Evolutionary conservation across 768 basidiomycete species (phyloP).

Genomic region (Hericium rajendrae): DNA sequence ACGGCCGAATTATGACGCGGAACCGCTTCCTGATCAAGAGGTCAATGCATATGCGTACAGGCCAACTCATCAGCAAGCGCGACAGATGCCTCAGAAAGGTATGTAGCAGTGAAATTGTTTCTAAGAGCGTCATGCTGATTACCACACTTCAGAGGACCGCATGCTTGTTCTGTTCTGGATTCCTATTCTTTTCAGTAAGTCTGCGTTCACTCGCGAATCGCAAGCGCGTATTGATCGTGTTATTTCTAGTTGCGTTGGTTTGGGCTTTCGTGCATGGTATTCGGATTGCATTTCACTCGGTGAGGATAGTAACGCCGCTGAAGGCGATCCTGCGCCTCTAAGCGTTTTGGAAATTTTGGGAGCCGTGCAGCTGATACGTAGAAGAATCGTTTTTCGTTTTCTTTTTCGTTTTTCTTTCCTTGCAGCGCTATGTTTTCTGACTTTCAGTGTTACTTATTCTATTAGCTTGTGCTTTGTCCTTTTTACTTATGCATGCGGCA

Average conservation of each 20-base stretch:
- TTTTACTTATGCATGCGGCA: not conserved
- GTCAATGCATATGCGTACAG: constrained; percentile 60
- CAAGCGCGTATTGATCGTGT: not conserved
- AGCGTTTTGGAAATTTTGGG: not conserved
- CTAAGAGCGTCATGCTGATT: not conserved
- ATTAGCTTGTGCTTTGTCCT: not conserved
- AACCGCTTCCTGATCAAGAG: constrained; percentile 52
- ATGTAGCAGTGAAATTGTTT: constrained; percentile 19
- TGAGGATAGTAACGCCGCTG: constrained; percentile 10
- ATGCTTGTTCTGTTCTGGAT: constrained; percentile 86
- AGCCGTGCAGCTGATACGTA: not conserved
- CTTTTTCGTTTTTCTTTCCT: not conserved
- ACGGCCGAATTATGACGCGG: constrained; percentile 34
- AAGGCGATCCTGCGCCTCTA: constrained; percentile 10
- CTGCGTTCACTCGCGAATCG: not conserved
- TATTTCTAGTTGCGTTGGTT: constrained; percentile 20
- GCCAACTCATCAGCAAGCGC: constrained; percentile 34
- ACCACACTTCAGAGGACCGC: constrained; percentile 53
- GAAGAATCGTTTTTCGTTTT: not conserved
- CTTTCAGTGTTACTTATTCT: not conserved
- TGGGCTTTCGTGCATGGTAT: constrained; percentile 24
- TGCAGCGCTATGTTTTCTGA: not conserved
- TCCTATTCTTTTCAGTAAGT: constrained; percentile 72
- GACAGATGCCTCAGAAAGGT: constrained; percentile 61
- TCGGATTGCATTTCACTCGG: constrained; percentile 11